Conservation (phyloP, 352 stramenopile species). For the Phytopythium kandeliae region DNA sequence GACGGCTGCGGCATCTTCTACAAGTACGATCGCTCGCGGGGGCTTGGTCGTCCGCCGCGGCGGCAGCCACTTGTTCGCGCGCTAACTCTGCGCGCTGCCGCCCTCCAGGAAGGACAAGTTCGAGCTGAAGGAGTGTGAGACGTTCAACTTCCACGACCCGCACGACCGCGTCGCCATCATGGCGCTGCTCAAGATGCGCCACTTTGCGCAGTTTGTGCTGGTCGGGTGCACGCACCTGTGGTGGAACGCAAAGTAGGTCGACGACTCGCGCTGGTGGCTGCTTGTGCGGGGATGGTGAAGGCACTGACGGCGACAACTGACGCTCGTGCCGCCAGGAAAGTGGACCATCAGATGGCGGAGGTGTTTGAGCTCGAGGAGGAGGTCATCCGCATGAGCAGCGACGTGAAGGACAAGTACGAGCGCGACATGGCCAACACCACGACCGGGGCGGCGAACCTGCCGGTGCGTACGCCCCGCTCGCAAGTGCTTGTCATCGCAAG, state of each 20-base stretch:
- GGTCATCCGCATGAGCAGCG: constrained; percentile 70
- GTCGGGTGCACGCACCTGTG: constrained; percentile 82
- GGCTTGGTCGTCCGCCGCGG: constrained; percentile 1
- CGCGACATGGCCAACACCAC: constrained; percentile 42
- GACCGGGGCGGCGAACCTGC: constrained; percentile 47
- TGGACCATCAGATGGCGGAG: constrained; percentile 85
- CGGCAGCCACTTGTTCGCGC: background rate
- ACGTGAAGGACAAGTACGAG: constrained; percentile 81
- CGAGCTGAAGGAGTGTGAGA: constrained; percentile 80
- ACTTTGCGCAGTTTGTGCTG: constrained; percentile 77
- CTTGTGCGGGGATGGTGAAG: background rate
- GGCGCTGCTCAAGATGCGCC: constrained; percentile 76
- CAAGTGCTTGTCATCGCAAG: no score
- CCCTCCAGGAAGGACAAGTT: constrained; percentile 72
- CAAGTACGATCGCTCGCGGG: constrained; percentile 41
- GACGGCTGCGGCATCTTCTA: constrained; percentile 88
- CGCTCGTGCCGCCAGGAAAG: constrained; percentile 33
- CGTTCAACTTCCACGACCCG: constrained; percentile 82
- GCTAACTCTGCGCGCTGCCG: background rate
- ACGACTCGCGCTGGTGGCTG: background rate
- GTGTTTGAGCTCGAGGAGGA: constrained; percentile 81
- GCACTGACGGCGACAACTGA: background rate
- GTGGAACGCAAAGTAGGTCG: constrained; percentile 81
- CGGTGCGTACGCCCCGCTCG: constrained; percentile 15
- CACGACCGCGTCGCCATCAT: constrained; percentile 85